Conservation (phyloP, 106 monocot genomes). For the Platanthera zijinensis region DNA sequence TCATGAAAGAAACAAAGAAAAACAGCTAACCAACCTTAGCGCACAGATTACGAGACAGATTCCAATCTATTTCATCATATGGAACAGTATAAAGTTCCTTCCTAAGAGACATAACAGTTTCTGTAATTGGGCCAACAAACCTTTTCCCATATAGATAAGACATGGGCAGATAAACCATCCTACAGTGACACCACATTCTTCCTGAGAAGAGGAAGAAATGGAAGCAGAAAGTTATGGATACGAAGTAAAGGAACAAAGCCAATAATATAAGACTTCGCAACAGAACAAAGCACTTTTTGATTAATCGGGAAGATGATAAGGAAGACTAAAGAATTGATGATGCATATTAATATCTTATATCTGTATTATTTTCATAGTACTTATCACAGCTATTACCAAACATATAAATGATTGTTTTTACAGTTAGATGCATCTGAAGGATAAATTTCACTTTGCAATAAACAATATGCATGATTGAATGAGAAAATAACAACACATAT, state of each 20-base stretch:
- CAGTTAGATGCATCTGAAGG: not conserved
- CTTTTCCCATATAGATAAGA: constrained; percentile 88
- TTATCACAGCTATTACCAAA: no score
- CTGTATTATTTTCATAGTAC: no score
- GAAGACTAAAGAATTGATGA: not conserved
- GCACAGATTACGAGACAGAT: constrained; percentile 68
- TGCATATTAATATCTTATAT: not conserved
- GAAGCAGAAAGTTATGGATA: not conserved
- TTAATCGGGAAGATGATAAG: not conserved
- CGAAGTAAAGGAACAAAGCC: not conserved
- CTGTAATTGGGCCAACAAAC: constrained; percentile 81
- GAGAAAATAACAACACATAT: not conserved
- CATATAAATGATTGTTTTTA: not conserved
- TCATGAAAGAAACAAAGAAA: not conserved
- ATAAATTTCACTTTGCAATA: not conserved
- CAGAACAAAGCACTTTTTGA: not conserved
- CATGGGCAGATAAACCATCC: constrained; percentile 94
- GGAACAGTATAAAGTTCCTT: constrained; percentile 60
- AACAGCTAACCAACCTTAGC: constrained; percentile 58
- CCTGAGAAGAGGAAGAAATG: constrained; percentile 31
- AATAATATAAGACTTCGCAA: not conserved
- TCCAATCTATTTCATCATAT: constrained; percentile 74
- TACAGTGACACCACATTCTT: constrained; percentile 85
- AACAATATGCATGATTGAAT: not conserved
- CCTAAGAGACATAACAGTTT: constrained; percentile 51